These are phyloP conservation scores for Phytopythium boreale DNA, from an alignment of 352 stramenopile species.

Conservation along the genomic window DNA sequence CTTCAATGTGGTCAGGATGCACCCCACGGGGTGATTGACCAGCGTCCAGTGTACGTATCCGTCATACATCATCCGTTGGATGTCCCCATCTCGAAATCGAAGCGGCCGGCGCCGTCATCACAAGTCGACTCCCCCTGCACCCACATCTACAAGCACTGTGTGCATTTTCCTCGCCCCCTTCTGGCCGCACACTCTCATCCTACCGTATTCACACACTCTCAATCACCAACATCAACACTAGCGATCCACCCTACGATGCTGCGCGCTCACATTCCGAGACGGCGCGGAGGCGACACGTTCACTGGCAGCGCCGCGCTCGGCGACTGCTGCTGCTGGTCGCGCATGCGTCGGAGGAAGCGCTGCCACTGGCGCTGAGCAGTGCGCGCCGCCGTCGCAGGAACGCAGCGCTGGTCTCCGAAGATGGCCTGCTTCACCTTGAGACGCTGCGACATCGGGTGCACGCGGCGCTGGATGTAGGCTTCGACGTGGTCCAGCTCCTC, in stretches of 20 bases:
- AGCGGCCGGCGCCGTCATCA: neutral
- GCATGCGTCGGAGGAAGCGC: conserved; percentile 5
- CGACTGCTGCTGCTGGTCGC: conserved; percentile 8
- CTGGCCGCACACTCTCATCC: neutral
- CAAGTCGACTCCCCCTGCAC: neutral
- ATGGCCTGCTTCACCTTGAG: conserved; percentile 11
- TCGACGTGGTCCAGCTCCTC: conserved; percentile 7
- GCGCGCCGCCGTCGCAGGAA: neutral
- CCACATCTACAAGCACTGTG: neutral
- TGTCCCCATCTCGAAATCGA: neutral
- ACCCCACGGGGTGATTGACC: neutral
- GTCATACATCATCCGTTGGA: neutral
- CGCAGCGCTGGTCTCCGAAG: conserved; percentile 6
- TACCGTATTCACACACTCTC: neutral
- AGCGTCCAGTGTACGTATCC: no score
- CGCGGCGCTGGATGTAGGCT: conserved; percentile 2
- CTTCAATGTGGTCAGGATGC: no score
- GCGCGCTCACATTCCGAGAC: neutral
- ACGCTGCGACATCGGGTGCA: conserved; percentile 4
- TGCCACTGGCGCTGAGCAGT: conserved; percentile 10
- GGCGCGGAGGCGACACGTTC: neutral
- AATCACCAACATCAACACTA: neutral
- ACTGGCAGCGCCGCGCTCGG: conserved; percentile 1
- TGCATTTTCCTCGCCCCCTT: neutral
- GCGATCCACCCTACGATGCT: no score